phyloP scores from a whole-genome alignment of 2,329 filamentous ascomycete genomes.

The Sporothrix euskadiensis region DNA sequence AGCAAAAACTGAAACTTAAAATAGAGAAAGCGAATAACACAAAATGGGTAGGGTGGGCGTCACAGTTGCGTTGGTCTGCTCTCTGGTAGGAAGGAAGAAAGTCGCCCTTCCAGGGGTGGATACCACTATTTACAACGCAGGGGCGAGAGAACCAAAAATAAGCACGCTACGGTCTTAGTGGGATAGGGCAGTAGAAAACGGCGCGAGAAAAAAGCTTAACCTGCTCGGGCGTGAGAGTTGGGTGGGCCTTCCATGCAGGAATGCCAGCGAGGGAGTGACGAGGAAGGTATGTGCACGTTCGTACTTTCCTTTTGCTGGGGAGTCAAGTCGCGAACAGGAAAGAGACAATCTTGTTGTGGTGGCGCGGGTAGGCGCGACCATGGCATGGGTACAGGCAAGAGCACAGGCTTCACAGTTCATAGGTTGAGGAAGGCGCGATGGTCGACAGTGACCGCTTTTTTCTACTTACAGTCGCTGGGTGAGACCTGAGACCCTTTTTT shows the following conservation, averaged over 20 bases:
- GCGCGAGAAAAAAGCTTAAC: not conserved
- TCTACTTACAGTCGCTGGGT: conserved; percentile 3
- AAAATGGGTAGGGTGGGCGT: not conserved
- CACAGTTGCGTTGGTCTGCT: not conserved
- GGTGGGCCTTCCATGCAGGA: not conserved
- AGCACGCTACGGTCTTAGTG: not conserved
- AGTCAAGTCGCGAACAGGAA: too few species aligned
- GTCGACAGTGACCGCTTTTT: not conserved
- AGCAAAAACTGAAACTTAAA: not conserved
- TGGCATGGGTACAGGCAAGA: not conserved
- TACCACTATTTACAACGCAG: not conserved
- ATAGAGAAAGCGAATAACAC: not conserved
- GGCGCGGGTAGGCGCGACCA: not conserved
- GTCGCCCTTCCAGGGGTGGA: not conserved
- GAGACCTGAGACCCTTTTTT: not conserved
- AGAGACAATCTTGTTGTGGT: not conserved
- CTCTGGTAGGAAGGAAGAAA: too few species aligned
- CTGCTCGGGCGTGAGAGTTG: not conserved
- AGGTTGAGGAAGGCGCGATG: not conserved
- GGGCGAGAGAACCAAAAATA: not conserved
- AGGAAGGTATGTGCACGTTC: not conserved
- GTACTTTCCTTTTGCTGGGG: too few species aligned
- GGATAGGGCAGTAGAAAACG: not conserved
- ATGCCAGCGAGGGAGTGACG: not conserved
- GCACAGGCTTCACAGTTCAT: not conserved